A percentile compares a stretch with the other conserved stretches of the same genome.
Conservation (phyloP, 2,329 filamentous ascomycete genomes). For the Talaromyces sp. region DNA sequence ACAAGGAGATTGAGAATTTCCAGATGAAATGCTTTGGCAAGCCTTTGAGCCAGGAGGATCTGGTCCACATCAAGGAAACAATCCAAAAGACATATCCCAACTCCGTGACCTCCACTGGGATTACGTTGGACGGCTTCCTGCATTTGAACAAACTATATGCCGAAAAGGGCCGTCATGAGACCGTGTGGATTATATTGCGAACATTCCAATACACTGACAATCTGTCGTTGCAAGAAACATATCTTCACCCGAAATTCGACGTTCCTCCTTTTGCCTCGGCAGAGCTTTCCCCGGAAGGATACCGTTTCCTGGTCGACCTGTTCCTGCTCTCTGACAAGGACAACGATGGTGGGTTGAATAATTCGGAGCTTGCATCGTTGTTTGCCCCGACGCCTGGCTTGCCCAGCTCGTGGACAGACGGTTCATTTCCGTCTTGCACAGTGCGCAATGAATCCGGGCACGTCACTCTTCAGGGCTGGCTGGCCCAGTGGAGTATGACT, state of each 20-base stretch:
- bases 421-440: constrained; percentile 85
- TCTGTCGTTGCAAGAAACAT: constrained; percentile 82
- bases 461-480: constrained; percentile 94
- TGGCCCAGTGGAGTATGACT: constrained; percentile 99
- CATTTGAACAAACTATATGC: constrained; percentile 93
- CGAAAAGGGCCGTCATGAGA: constrained; percentile 95
- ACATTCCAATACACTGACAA: constrained; percentile 97
- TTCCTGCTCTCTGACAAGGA: constrained; percentile 96
- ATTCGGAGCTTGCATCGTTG: constrained; percentile 75
- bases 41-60: constrained; percentile 71
- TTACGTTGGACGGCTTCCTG: constrained; percentile 79
- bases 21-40: constrained; percentile 92
- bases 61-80: constrained; percentile 85
- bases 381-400: constrained; percentile 92
- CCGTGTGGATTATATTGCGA: constrained; percentile 93
- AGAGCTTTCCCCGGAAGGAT: constrained; percentile 88
- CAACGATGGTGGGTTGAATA: constrained; percentile 89
- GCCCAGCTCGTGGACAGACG: constrained; percentile 80
- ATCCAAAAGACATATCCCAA: constrained; percentile 66
- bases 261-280: constrained; percentile 89
- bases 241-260: constrained; percentile 89
- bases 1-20: constrained; percentile 85
- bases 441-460: constrained; percentile 93
- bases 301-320: constrained; percentile 95
- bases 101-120: constrained; percentile 63